Base-by-base conservation (phyloP, 2,329 filamentous ascomycete species). In the Colletotrichum higginsianum region DNA sequence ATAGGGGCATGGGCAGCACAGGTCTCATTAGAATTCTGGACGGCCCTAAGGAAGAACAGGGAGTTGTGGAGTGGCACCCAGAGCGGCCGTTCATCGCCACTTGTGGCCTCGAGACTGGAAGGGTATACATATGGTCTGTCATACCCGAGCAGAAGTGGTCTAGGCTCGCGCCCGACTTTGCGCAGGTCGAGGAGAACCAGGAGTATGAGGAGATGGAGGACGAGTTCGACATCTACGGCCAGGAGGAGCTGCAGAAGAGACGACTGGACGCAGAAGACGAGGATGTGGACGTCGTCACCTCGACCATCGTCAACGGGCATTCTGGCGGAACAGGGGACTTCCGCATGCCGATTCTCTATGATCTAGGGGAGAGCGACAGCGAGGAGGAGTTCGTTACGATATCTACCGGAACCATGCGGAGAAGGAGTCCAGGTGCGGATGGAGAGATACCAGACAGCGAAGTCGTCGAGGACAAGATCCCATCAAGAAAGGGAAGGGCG, bases 11-110 rank as follows among this genome's bases (percentile, higher is more conserved):
- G 78, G 96, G 96, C 61, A 98, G 94, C 82, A 72, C 69, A 23
- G 69, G 69, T 4, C 85, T 99, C 68, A 95, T 98, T 64, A 97
- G 97, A 81, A 99, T 99, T 85, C 87, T 99, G 49, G 97, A 99
- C 81, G 96, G 96, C 0, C 95, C 96, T 1, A 97, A 97, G 78
- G 96, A 99, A 83, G 97, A 99, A 82, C 91, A 98, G 73, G 96
- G 96, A 0, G 93, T 97, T 5, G 95, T 99, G 35, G 96, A 99
- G 83, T 99, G 96, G 96, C 96, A 99, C 79, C 96, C 96, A 1
- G 90, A 92, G 73, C 90, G 93, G 40, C 94, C 96, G 0, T 88
- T 98, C 75, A 90, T 99, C 44, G 95, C 94, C 4, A 96, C 95
- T 18, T 97, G 95, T 75, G 96, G 96, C 4, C 87, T 98, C 6